Conservation (phyloP, 371 early-diverging fungal species). For the Phascolomyces articulosus region DNA sequence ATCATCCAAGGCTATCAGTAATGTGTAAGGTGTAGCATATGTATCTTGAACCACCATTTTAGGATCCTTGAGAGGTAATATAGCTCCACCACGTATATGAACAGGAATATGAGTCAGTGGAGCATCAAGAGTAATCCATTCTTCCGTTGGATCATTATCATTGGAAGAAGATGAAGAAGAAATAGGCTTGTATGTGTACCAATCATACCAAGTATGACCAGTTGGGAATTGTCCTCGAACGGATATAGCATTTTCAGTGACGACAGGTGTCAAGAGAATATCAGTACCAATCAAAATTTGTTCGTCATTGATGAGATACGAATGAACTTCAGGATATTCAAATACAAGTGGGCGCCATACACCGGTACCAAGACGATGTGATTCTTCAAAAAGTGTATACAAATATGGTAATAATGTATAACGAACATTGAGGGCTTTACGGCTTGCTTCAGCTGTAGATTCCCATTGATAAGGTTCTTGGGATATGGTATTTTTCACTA, state of each 20-base stretch:
- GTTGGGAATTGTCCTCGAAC: slow-evolving; percentile 61
- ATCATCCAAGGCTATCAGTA: slow-evolving; percentile 57
- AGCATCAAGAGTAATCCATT: slow-evolving; percentile 34
- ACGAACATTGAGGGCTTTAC: slow-evolving; percentile 57
- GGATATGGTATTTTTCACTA: slow-evolving; percentile 30
- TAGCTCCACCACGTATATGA: slow-evolving; percentile 51
- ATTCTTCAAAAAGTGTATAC: slow-evolving; percentile 68
- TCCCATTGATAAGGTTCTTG: slow-evolving; percentile 68
- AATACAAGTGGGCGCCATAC: slow-evolving; percentile 52
- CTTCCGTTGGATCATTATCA: slow-evolving; percentile 7
- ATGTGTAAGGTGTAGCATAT: slow-evolving; percentile 36
- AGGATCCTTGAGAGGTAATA: slow-evolving; percentile 54
- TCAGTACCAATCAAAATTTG: slow-evolving; percentile 42
- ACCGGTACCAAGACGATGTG: slow-evolving; percentile 45
- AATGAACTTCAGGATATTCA: slow-evolving; percentile 31
- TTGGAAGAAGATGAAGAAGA: no score
- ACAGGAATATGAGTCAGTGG: slow-evolving; percentile 50
- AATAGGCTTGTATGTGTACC: slow-evolving; percentile 28
- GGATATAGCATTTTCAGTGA: slow-evolving; percentile 34
- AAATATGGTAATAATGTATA: slow-evolving; percentile 69
- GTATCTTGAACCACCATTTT: slow-evolving; percentile 52
- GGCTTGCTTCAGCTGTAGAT: slow-evolving; percentile 47
- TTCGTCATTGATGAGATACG: slow-evolving; percentile 24
- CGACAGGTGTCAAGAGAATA: slow-evolving; percentile 63
- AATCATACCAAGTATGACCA: slow-evolving; percentile 59